Evolutionary conservation across 768 basidiomycete genomes (phyloP).

Genomic region (Pulveroboletus ravenelii): DNA sequence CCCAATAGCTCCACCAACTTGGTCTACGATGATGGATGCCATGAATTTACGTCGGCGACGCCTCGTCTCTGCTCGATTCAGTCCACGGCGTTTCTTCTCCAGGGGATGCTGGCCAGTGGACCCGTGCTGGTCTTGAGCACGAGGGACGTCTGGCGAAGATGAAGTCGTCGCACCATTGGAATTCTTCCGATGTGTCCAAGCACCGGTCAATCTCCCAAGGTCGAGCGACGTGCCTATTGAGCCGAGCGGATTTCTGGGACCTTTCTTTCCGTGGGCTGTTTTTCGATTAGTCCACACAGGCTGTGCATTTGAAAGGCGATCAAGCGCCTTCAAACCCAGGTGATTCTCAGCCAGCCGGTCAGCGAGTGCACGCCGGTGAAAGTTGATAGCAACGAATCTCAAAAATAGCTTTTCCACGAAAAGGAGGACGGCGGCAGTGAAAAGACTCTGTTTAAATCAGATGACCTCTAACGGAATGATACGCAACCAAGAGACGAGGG

Average conservation of each 20-base stretch:
- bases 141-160: not conserved
- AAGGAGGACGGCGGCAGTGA: slow-evolving; percentile 40
- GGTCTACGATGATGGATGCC: slow-evolving; percentile 66
- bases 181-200: slow-evolving; percentile 16
- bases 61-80: slow-evolving; percentile 31
- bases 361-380: slow-evolving; percentile 70
- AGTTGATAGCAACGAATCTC: slow-evolving; percentile 75
- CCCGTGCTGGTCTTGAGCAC: slow-evolving; percentile 12
- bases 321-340: slow-evolving; percentile 64
- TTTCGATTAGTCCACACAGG: slow-evolving; percentile 35
- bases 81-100: slow-evolving; percentile 12
- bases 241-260: slow-evolving; percentile 38
- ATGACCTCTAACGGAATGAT: slow-evolving; percentile 1
- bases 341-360: slow-evolving; percentile 70
- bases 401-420: slow-evolving; percentile 58
- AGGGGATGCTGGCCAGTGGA: slow-evolving; percentile 4
- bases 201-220: slow-evolving; percentile 17
- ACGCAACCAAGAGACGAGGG: not conserved
- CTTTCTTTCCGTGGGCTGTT: slow-evolving; percentile 41
- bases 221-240: slow-evolving; percentile 38
- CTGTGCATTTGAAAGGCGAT: slow-evolving; percentile 65
- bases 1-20: slow-evolving; percentile 58
- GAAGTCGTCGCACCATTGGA: slow-evolving; percentile 4
- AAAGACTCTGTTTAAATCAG: slow-evolving; percentile 36
- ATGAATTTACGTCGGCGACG: slow-evolving; percentile 48